These are phyloP conservation scores for Ammopiptanthus mongolicus DNA, from an alignment of 306 rosid species.

Conservation along the genomic window DNA sequence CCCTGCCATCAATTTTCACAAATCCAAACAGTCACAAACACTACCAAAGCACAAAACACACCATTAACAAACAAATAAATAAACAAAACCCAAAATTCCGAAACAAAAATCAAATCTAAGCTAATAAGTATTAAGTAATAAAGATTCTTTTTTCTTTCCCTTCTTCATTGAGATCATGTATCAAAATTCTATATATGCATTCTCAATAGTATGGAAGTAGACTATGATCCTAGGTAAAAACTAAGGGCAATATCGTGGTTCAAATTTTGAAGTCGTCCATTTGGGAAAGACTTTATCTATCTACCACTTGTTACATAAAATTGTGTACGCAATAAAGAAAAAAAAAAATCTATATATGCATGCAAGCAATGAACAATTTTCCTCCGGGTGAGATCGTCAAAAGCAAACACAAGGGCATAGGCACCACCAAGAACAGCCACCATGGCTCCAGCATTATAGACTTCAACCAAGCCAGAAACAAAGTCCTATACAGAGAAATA, in stretches of 20 bases:
- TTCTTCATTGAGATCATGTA: not conserved
- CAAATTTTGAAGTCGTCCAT: too few species aligned
- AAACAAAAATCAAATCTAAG: not conserved
- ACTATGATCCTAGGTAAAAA: too few species aligned
- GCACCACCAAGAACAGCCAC: slow-evolving; percentile 58
- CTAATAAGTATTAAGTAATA: not conserved
- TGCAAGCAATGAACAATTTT: slow-evolving; percentile 35
- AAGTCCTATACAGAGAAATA: too few species aligned
- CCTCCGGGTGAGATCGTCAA: slow-evolving; percentile 52
- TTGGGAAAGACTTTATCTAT: too few species aligned
- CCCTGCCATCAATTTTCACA: slow-evolving; percentile 38
- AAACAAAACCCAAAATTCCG: not conserved
- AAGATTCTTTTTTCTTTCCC: not conserved
- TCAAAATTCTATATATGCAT: not conserved
- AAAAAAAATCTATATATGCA: not conserved
- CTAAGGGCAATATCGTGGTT: too few species aligned
- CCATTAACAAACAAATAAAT: not conserved
- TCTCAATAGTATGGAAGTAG: not conserved
- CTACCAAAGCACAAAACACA: not conserved
- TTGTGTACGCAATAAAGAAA: too few species aligned
- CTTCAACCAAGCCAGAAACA: too few species aligned
- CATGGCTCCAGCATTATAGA: slow-evolving; percentile 61
- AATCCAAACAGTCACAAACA: not conserved
- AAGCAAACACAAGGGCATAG: slow-evolving; percentile 55
- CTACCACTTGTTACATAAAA: too few species aligned